Evolutionary conservation across 345 rosid genomes (phyloP).

Genomic region (Eucalyptus curtisii): DNA sequence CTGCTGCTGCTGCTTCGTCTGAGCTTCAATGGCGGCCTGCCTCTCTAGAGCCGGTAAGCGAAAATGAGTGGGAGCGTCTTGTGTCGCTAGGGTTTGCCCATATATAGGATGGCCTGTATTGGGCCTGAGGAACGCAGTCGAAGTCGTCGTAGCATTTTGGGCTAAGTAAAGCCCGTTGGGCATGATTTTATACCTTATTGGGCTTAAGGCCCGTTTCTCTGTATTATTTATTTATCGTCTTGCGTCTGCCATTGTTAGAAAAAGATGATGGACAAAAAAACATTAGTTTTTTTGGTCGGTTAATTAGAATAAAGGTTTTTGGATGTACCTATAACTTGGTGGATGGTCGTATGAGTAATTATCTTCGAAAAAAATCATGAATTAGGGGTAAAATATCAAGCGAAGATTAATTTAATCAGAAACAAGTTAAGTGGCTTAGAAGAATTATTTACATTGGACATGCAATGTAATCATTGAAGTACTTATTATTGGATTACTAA

Average conservation of each 20-base stretch:
- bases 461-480: neutral
- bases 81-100: neutral
- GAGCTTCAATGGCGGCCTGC: neutral
- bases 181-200: neutral
- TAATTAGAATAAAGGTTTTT: neutral
- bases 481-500: neutral
- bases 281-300: no score
- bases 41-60: neutral
- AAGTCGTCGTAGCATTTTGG: neutral
- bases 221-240: neutral
- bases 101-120: neutral
- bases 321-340: neutral
- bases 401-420: neutral
- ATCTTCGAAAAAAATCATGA: neutral
- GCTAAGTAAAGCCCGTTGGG: neutral
- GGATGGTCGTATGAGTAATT: neutral
- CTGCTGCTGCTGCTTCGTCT: neutral
- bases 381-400: neutral
- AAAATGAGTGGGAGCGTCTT: neutral
- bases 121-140: neutral
- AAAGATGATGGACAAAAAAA: neutral
- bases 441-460: neutral
- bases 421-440: neutral
- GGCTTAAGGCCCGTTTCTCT: neutral
- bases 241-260: neutral